These are phyloP conservation scores for Fusarium mexicanum DNA, from an alignment of 2,329 filamentous ascomycete genomes.

Conservation along the genomic window DNA sequence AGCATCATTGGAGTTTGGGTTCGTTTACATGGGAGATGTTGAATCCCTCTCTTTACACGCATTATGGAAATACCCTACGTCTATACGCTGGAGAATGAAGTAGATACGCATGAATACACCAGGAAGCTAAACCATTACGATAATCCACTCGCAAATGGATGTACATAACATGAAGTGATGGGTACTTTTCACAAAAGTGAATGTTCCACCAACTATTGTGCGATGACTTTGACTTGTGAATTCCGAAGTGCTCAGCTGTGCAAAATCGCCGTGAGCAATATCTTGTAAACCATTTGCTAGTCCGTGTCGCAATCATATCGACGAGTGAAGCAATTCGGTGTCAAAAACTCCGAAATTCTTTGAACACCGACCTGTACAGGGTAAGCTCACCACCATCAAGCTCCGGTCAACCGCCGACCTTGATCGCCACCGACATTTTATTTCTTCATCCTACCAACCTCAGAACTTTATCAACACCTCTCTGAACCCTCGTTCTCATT, in stretches of 20 bases:
- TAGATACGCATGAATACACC: neutral
- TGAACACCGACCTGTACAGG: constrained; percentile 11
- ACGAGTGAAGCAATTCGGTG: neutral
- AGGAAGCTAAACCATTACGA: neutral
- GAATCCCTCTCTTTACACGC: constrained; percentile 27
- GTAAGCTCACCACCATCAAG: constrained; percentile 17
- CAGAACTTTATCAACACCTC: neutral
- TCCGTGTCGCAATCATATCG: neutral
- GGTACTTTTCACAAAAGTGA: rapidly evolving
- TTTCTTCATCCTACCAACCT: constrained; percentile 1
- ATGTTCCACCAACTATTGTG: too few relatives aligned
- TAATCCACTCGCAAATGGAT: neutral
- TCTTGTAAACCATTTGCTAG: rapidly evolving
- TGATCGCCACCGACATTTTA: constrained; percentile 42
- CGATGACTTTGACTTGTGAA: too few relatives aligned
- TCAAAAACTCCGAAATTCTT: neutral
- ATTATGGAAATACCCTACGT: constrained; percentile 39
- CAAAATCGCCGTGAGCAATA: neutral
- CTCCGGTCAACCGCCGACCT: constrained; percentile 11
- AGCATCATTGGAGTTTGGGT: constrained; percentile 39
- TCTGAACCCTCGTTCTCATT: neutral
- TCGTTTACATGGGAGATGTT: constrained; percentile 29
- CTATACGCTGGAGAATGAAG: constrained; percentile 11
- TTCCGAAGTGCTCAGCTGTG: neutral
- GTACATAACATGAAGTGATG: neutral